Base-by-base conservation (phyloP, 805 yeast species). In the Lipomyces lipofer region DNA sequence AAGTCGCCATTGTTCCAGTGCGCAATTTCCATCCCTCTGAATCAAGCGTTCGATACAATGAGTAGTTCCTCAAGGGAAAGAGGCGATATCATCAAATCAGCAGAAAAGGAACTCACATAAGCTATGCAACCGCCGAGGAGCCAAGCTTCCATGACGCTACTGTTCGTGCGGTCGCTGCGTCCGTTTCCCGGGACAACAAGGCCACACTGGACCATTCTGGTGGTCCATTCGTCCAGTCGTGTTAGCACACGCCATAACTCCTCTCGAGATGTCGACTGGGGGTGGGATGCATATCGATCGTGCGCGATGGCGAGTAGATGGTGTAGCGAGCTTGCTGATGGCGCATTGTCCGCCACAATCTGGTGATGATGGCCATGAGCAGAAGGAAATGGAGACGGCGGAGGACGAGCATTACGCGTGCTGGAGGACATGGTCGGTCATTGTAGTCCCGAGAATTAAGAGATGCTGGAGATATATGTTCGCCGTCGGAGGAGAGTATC, bases 51-150 rank as follows among this genome's bases (percentile, higher is more conserved):
- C n/a, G n/a, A n/a, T n/a, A n/a, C n/a, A n/a, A n/a, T n/a, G n/a
- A n/a, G n/a, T n/a, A n/a, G n/a, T n/a, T n/a, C n/a, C n/a, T n/a
- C n/a, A n/a, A n/a, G 15, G 17, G 28, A 42, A 25, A 4, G 13
- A n/a, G 27, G 35, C 22, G 27, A 44, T 39, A 33, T 49, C 28
- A 21, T 47, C 22, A 39, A 25, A 9, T 13, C 36, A 19, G 21
- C 27, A 46, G 21, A 21, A 9, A 25, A 13, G 19, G 28, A 10
- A 62, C 63, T 38, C 45, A 63, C 65, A 44, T 63, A 57, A 12
- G 67, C 66, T 35, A 64, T 59, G 28, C 66, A 64, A 2, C 67
- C 66, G 6, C 64, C 66, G 19, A 64, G 58, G n/a, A 63, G 56
- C 61, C 61, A 57, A 6, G 58, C 58, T 30, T 57, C 61, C 2